These are phyloP conservation scores for Rhodotorula glutinis DNA, from an alignment of 1,284 basidiomycete species.

Conservation along the genomic window DNA sequence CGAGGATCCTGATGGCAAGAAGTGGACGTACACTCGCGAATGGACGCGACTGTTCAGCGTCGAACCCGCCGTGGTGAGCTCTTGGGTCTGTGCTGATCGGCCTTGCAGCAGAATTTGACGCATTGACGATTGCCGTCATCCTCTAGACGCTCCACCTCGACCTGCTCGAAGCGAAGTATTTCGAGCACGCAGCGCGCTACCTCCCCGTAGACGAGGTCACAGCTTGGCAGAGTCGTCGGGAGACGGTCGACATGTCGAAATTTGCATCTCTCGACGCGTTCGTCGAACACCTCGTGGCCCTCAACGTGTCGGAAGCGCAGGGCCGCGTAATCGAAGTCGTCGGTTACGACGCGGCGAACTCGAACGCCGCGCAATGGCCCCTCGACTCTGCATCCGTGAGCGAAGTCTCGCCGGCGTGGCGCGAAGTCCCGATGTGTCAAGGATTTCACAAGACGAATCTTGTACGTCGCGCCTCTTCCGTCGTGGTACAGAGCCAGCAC, in stretches of 20 bases:
- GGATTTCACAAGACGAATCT: background rate
- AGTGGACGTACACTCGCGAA: background rate
- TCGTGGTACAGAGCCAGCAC: no score
- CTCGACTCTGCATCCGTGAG: background rate
- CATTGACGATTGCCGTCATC: no score
- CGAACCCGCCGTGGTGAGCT: conserved; percentile 1
- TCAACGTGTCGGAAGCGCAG: background rate
- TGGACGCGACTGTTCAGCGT: conserved; percentile 6
- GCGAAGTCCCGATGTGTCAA: background rate
- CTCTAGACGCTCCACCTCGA: conserved; percentile 2
- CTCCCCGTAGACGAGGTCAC: background rate
- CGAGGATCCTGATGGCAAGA: background rate
- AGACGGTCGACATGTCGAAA: background rate
- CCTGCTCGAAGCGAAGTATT: conserved; percentile 10
- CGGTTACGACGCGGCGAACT: background rate
- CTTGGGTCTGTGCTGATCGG: no score
- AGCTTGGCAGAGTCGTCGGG: background rate
- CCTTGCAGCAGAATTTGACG: no score
- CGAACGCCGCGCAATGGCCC: background rate
- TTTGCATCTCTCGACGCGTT: background rate
- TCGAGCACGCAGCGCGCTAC: conserved; percentile 7
- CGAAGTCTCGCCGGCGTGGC: background rate
- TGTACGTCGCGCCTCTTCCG: no score
- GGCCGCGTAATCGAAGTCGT: background rate
- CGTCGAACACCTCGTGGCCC: background rate